Percentiles rank a stretch among this genome's conserved stretches.
Conservation (phyloP, 2,329 filamentous ascomycete genomes). For the Aspergillus proliferans region DNA sequence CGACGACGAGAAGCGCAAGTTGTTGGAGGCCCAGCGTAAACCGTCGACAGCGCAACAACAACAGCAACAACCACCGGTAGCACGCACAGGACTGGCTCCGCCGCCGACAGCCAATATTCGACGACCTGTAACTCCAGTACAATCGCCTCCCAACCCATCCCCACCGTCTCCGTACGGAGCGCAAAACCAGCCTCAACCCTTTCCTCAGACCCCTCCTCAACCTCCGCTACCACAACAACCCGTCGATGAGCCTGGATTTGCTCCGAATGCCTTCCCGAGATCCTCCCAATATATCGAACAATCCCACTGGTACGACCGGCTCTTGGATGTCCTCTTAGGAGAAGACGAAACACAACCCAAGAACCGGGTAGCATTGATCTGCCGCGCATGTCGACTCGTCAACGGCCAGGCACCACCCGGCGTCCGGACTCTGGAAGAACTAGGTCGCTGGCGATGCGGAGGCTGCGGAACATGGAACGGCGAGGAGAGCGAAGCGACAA, state of each 20-base stretch:
- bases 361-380: conserved; percentile 86
- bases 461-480: conserved; percentile 80
- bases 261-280: conserved; percentile 42
- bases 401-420: conserved; percentile 95
- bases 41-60: conserved; percentile 9
- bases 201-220: conserved; percentile 8
- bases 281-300: conserved; percentile 31
- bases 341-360: conserved; percentile 91
- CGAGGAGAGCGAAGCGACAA: conserved; percentile 66
- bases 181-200: conserved; percentile 9
- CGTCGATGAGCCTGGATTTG: conserved; percentile 39
- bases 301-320: conserved; percentile 86
- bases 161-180: conserved; percentile 24
- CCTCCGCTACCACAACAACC: conserved; percentile 13
- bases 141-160: conserved; percentile 6
- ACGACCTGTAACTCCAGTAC: conserved; percentile 23
- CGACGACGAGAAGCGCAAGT: conserved; percentile 17
- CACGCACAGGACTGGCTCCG: conserved; percentile 51
- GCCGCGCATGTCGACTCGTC: conserved; percentile 72
- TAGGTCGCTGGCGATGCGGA: conserved; percentile 84
- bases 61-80: conserved; percentile 18
- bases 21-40: conserved; percentile 12
- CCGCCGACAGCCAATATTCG: conserved; percentile 62
- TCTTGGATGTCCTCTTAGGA: conserved; percentile 84
- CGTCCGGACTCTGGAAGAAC: conserved; percentile 65